A percentile compares a stretch with the other conserved stretches of the same genome.
Evolutionary conservation across 805 yeast species (phyloP).

Genomic region (Metschnikowia sp.): DNA sequence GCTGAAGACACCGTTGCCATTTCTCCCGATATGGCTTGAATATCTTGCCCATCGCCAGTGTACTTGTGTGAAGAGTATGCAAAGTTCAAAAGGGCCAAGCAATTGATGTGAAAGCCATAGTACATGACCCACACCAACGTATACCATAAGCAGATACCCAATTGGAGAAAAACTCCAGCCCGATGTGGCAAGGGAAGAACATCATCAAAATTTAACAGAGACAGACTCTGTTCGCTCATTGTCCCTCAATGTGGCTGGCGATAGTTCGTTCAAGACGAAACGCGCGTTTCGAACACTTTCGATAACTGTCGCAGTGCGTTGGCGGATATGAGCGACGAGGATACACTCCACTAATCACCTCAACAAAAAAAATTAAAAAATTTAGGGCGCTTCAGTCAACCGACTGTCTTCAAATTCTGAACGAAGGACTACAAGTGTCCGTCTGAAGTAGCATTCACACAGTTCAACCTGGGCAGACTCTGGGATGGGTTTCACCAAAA

Average conservation of each 20-base stretch:
- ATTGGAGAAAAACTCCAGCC: constrained; percentile 45
- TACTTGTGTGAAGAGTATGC: constrained; percentile 40
- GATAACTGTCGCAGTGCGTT: too few species aligned
- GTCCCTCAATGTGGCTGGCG: neutral
- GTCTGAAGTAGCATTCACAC: too few species aligned
- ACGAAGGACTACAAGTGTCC: too few species aligned
- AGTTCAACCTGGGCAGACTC: too few species aligned
- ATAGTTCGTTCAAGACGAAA: neutral
- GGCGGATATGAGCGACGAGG: too few species aligned
- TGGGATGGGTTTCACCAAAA: neutral
- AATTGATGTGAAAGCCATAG: constrained; percentile 39
- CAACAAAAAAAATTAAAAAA: too few species aligned
- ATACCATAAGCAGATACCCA: constrained; percentile 56
- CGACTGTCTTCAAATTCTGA: too few species aligned
- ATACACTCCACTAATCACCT: too few species aligned
- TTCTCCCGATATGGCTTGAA: constrained; percentile 28
- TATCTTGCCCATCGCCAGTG: constrained; percentile 19
- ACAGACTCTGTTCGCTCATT: constrained; percentile 2
- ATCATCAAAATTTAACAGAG: constrained; percentile 21
- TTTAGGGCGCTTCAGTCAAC: too few species aligned
- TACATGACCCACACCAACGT: constrained; percentile 39
- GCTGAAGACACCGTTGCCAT: constrained; percentile 29
- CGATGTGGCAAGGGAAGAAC: constrained; percentile 41
- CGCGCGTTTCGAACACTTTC: constrained; percentile 1
- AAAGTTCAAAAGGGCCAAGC: constrained; percentile 41